Evolutionary conservation across 306 rosid species (phyloP).

Genomic region (Quercus alba): DNA sequence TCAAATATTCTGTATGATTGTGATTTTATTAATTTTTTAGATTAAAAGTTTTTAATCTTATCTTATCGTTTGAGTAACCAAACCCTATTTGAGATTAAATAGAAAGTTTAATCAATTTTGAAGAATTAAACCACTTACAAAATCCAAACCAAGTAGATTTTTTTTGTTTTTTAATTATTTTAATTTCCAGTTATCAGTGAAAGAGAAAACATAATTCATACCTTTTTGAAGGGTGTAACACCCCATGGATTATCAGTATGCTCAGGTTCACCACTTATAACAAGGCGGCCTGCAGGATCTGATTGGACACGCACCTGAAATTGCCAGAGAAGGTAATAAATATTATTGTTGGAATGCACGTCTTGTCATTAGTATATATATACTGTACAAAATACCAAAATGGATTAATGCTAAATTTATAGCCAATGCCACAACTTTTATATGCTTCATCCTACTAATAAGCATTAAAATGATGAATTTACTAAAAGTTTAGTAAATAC

Average conservation of each 20-base stretch:
- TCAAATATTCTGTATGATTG: background rate
- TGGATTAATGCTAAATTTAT: background rate
- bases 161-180: no score
- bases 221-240: constrained; percentile 96
- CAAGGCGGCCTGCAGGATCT: constrained; percentile 93
- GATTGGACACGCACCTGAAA: constrained; percentile 93
- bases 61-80: background rate
- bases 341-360: background rate
- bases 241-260: constrained; percentile 96
- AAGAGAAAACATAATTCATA: background rate
- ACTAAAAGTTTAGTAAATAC: background rate
- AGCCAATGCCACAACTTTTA: background rate
- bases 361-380: background rate
- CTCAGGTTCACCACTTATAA: constrained; percentile 96
- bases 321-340: constrained; percentile 5
- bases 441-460: background rate
- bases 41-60: background rate
- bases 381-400: background rate
- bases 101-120: no score
- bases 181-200: background rate
- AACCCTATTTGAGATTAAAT: background rate
- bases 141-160: background rate
- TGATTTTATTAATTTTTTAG: background rate
- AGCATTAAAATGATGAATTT: background rate
- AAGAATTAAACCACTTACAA: no score